Evolutionary conservation across 306 rosid species (phyloP).

Genomic region (Lathyrus sativus): DNA sequence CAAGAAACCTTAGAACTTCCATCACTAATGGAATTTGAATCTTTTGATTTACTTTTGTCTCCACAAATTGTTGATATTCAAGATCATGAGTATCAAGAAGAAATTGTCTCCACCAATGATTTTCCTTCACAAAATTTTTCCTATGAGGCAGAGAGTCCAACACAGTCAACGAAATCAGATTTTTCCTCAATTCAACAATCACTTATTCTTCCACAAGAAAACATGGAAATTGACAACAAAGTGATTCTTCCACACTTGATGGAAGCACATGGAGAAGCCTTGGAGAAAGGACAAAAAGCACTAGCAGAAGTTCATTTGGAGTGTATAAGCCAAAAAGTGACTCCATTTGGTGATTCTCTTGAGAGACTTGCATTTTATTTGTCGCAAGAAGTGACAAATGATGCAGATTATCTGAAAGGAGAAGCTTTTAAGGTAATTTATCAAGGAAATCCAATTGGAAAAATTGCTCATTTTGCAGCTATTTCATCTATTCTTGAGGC

Average conservation of each 20-base stretch:
- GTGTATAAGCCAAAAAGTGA: constrained; percentile 52
- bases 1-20: constrained; percentile 45
- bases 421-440: constrained; percentile 51
- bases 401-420: constrained; percentile 46
- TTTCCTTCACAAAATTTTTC: constrained; percentile 41
- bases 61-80: constrained; percentile 20
- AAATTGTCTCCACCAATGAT: constrained; percentile 28
- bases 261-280: constrained; percentile 53
- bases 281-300: constrained; percentile 46
- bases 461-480: constrained; percentile 56
- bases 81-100: constrained; percentile 34
- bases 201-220: constrained; percentile 47
- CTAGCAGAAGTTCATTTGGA: constrained; percentile 46
- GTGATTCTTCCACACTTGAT: constrained; percentile 52
- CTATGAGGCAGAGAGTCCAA: constrained; percentile 51
- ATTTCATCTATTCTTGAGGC: constrained; percentile 59
- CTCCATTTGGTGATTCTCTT: constrained; percentile 50
- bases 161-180: constrained; percentile 50
- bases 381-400: constrained; percentile 39
- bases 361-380: constrained; percentile 60
- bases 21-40: constrained; percentile 45
- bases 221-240: constrained; percentile 51
- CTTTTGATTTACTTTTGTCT: constrained; percentile 31
- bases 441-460: constrained; percentile 53
- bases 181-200: constrained; percentile 42